These are phyloP conservation scores for Zanthoxylum bungeanum DNA, from an alignment of 345 rosid genomes.

Conservation along the genomic window DNA sequence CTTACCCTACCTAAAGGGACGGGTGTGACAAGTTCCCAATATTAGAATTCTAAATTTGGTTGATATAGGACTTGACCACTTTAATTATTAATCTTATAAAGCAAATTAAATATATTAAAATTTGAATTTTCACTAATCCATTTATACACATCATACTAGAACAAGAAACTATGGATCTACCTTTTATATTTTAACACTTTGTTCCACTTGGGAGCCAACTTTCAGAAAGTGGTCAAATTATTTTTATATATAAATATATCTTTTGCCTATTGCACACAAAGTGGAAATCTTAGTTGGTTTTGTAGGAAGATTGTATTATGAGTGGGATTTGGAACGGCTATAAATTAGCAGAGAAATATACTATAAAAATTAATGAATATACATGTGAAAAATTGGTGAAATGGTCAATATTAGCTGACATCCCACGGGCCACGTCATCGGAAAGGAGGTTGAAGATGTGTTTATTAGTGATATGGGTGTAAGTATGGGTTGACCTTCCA, in stretches of 20 bases:
- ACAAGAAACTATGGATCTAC: conserved; percentile 21
- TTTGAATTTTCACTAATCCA: conserved; percentile 9
- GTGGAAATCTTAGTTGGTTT: conserved; percentile 53
- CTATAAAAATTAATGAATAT: not conserved
- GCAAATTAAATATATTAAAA: not conserved
- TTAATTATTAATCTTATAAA: conserved; percentile 2
- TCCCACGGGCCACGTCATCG: too few relatives aligned
- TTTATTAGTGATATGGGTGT: too few relatives aligned
- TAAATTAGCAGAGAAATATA: not conserved
- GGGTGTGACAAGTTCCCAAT: conserved; percentile 2
- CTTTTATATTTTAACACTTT: conserved; percentile 17
- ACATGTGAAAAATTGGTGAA: not conserved
- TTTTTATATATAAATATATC: too few relatives aligned
- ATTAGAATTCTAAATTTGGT: conserved; percentile 7
- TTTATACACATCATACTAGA: conserved; percentile 12
- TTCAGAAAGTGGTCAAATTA: conserved; percentile 30
- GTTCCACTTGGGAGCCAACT: conserved; percentile 25
- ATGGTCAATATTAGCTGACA: too few relatives aligned
- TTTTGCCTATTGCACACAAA: conserved; percentile 22
- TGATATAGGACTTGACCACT: conserved; percentile 11
- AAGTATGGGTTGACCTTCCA: too few relatives aligned
- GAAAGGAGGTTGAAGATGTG: too few relatives aligned
- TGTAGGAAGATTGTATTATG: conserved; percentile 16
- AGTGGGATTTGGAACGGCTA: conserved; percentile 15
- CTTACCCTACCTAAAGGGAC: too few relatives aligned